Conservation (phyloP, 1,284 basidiomycete species). For the Papiliotrema flavescens region DNA sequence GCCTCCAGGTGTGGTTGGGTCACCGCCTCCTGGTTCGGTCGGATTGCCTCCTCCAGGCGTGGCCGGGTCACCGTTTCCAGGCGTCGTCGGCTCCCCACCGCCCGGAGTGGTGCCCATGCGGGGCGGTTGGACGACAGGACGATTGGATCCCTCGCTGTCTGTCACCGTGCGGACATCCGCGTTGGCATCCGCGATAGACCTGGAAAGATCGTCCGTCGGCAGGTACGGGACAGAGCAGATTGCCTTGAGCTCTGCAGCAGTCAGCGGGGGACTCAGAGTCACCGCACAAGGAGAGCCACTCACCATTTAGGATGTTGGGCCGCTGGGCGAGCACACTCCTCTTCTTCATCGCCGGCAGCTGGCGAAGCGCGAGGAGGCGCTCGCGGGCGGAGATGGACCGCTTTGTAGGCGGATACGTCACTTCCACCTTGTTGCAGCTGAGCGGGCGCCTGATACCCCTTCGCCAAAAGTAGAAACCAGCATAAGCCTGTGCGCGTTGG, state of each 20-base stretch:
- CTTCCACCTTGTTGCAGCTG: not conserved
- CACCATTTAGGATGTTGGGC: not conserved
- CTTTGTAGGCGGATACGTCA: not conserved
- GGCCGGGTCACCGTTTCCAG: no score
- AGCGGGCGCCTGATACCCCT: not conserved
- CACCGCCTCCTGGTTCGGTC: no score
- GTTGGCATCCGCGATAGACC: not conserved
- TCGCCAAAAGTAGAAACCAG: not conserved
- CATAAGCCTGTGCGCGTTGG: not conserved
- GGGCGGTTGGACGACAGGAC: not conserved
- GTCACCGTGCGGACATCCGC: not conserved
- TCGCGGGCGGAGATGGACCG: not conserved
- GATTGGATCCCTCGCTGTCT: not conserved
- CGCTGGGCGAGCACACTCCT: not conserved
- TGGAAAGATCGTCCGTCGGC: not conserved
- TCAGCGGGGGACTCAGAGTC: not conserved
- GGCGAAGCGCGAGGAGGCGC: not conserved
- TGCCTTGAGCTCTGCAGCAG: not conserved
- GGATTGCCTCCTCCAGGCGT: no score
- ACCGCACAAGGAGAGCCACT: not conserved
- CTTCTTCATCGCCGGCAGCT: not conserved
- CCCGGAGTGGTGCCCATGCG: no score
- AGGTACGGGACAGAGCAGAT: not conserved
- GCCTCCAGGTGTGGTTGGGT: no score
- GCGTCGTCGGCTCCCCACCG: no score